A percentile compares a stretch with the other conserved stretches of the same genome.
Evolutionary conservation across 2,329 filamentous ascomycete genomes (phyloP).

Genomic region (Bipolaris victoriae): DNA sequence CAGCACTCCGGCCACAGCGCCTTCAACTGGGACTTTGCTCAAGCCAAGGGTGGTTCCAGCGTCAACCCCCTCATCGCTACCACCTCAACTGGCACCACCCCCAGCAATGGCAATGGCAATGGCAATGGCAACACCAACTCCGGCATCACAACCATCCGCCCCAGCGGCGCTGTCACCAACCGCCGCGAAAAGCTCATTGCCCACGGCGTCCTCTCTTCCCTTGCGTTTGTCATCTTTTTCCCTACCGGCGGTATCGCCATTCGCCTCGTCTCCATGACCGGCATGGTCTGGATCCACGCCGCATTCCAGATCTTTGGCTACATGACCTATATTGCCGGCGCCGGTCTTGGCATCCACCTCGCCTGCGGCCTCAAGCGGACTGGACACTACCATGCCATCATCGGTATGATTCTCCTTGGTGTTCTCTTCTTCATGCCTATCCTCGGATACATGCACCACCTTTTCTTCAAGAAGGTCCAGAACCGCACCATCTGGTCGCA

Average conservation of each 20-base stretch:
- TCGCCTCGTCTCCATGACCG: constrained; percentile 51
- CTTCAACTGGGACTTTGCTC: constrained; percentile 57
- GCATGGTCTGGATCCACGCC: constrained; percentile 54
- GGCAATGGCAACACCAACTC: constrained; percentile 16
- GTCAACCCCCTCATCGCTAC: constrained; percentile 52
- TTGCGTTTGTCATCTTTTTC: constrained; percentile 56
- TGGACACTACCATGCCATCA: constrained; percentile 56
- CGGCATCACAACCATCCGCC: constrained; percentile 26
- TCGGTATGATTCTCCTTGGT: constrained; percentile 60
- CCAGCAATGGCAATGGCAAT: constrained; percentile 4
- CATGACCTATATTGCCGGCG: constrained; percentile 55
- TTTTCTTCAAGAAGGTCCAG: constrained; percentile 56
- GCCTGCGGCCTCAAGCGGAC: constrained; percentile 49
- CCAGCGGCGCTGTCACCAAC: constrained; percentile 2
- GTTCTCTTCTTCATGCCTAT: constrained; percentile 62
- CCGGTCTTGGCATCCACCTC: constrained; percentile 60
- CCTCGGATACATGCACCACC: constrained; percentile 60
- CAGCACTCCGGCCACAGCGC: constrained; percentile 53
- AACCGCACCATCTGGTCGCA: constrained; percentile 56
- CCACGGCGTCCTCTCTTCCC: constrained; percentile 52
- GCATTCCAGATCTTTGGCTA: constrained; percentile 58
- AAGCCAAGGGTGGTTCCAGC: constrained; percentile 58
- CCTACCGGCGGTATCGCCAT: constrained; percentile 54
- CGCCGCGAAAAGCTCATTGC: constrained; percentile 49
- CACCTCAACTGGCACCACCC: constrained; percentile 27